These are phyloP conservation scores for Rhizophora apiculata DNA, from an alignment of 345 rosid species.

Conservation along the genomic window DNA sequence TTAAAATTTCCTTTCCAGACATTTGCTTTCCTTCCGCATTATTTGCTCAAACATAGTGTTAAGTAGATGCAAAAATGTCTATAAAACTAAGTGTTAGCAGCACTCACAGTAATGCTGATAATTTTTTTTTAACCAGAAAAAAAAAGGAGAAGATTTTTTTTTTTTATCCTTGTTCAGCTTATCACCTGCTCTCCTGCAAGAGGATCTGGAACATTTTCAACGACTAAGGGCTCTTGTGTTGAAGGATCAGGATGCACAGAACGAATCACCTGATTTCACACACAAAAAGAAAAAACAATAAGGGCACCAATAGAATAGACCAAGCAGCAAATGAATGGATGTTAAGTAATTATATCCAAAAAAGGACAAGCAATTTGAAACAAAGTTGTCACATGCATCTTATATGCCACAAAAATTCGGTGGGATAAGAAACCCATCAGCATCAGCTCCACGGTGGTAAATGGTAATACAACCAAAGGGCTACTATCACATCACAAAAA, in stretches of 20 bases:
- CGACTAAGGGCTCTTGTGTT: slow-evolving; percentile 68
- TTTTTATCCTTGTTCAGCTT: neutral
- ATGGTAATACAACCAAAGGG: no score
- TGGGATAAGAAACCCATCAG: no score
- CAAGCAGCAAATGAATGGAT: neutral
- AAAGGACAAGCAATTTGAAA: no score
- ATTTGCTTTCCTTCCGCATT: no score
- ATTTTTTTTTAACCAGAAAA: no score
- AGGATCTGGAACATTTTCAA: slow-evolving; percentile 80
- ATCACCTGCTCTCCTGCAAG: slow-evolving; percentile 90
- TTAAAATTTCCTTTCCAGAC: no score
- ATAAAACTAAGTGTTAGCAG: neutral
- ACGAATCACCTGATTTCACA: slow-evolving; percentile 48
- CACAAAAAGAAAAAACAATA: slow-evolving; percentile 4
- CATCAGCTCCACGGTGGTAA: no score
- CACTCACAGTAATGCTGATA: neutral
- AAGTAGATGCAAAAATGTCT: neutral
- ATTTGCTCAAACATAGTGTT: no score
- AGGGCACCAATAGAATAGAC: neutral
- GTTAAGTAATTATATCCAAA: neutral
- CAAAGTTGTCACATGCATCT: no score
- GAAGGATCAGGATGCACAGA: slow-evolving; percentile 57
- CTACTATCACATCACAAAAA: no score
- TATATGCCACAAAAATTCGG: no score
- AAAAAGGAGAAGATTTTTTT: no score